Evolutionary conservation across 2,329 filamentous ascomycete genomes (phyloP), one percentile per base, ranked within the genome.

Genomic region (Microascus cirrosus): DNA sequence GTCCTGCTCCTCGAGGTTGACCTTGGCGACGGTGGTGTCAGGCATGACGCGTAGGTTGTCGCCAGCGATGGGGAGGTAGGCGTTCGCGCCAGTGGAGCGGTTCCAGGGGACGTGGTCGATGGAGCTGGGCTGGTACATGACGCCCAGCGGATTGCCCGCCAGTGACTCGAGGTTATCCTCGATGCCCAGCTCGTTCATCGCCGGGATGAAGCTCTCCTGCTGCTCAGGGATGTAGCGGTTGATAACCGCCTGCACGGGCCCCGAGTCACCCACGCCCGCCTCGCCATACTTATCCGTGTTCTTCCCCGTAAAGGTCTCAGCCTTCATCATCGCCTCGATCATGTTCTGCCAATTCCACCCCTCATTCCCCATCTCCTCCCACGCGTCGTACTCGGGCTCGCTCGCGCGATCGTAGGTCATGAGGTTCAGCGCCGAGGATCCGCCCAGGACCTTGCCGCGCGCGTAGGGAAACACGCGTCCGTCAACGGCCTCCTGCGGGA

Each of bases 401-500:
- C 67, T 58, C 1, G 70, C 70, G 3, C 71, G 65, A 59, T 73
- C 69, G 51, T 71, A 73, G 58, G 67, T 68, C 54, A 74, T 66
- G 50, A 76, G 74, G 62, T 79, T 79, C 58, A 79, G 62, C 4
- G 74, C 70, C 11, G 68, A 75, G 15, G 72, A 74, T 11, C 78
- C 78, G 5, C 78, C 78, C 0, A 81, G 68, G 0, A 77, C 73
- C 55, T 75, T 75, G 36, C 75, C 78, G 6, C 77, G 70, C 25
- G 73, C 73, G 52, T 77, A 73, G 3, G 65, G 59, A 13, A 78
- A 71, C 2, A 68, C 62, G 1, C 75, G 70, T 15, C 69, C 68
- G 18, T 71, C 69, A 4, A 77, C 70, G n/a, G 64, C 62, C 1
- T 66, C 55, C 56, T 78, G 75, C 0, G 73, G 66, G 8, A 69